Evolutionary conservation across 2,329 filamentous ascomycete genomes (phyloP).

Genomic region (Reticulascus tulasneorum): DNA sequence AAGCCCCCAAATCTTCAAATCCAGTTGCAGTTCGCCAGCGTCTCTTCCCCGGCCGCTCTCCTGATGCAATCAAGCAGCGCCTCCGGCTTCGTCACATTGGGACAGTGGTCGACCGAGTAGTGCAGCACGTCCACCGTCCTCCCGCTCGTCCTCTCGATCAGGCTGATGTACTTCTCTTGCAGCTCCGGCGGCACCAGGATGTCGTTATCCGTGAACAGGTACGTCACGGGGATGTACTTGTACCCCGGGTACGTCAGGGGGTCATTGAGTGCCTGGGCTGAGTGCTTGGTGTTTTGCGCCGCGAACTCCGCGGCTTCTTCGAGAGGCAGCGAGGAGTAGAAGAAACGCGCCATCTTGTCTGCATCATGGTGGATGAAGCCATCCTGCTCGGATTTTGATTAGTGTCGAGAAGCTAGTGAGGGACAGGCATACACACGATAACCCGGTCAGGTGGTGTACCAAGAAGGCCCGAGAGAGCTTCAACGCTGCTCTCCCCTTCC

Average conservation of each 20-base stretch:
- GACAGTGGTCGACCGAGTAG: conserved; percentile 4
- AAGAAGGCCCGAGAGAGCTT: neutral
- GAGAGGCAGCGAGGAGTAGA: neutral
- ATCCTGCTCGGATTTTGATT: neutral
- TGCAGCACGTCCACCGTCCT: conserved; percentile 3
- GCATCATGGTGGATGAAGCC: neutral
- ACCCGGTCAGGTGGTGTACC: neutral
- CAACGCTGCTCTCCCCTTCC: conserved; percentile 1
- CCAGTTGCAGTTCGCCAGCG: neutral
- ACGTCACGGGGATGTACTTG: neutral
- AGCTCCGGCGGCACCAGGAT: neutral
- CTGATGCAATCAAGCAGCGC: neutral
- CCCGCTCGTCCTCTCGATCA: conserved; percentile 4
- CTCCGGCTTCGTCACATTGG: conserved; percentile 1
- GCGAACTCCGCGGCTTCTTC: neutral
- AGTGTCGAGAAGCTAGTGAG: no score
- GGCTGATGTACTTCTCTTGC: conserved; percentile 1
- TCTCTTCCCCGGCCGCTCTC: neutral
- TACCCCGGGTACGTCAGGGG: neutral
- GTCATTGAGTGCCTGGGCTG: neutral
- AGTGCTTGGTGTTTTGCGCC: neutral
- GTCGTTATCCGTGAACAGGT: neutral
- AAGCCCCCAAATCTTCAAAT: no score
- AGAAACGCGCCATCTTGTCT: neutral
- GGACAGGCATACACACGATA: neutral